A percentile compares a stretch with the other conserved stretches of the same genome.
Conservation (phyloP, 2,329 filamentous ascomycete genomes). For the Fusarium paranaense region DNA sequence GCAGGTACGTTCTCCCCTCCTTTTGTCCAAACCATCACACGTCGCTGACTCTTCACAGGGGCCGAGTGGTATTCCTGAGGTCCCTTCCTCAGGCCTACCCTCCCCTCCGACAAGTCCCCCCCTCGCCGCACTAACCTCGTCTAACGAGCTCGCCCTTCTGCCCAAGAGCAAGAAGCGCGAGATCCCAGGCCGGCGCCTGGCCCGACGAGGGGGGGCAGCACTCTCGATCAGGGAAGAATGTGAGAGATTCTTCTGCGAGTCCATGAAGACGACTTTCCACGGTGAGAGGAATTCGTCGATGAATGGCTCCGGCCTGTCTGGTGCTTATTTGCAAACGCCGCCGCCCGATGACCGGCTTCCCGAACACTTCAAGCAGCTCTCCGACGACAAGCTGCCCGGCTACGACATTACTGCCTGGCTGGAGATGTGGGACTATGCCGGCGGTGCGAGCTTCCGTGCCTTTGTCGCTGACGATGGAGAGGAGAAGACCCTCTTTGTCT, state of each 20-base stretch:
- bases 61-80: slow-evolving; percentile 96
- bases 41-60: slow-evolving; percentile 60
- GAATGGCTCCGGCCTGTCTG: slow-evolving; percentile 88
- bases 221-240: slow-evolving; percentile 98
- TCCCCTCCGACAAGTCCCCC: slow-evolving; percentile 90
- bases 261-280: slow-evolving; percentile 92
- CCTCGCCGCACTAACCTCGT: slow-evolving; percentile 79
- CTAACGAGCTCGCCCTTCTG: slow-evolving; percentile 74
- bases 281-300: slow-evolving; percentile 87
- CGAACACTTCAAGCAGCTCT: slow-evolving; percentile 50
- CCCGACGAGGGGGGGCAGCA: slow-evolving; percentile 89
- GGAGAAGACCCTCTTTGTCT: slow-evolving; percentile 84
- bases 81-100: slow-evolving; percentile 84
- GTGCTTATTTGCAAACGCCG: slow-evolving; percentile 71
- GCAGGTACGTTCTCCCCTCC: slow-evolving; percentile 67
- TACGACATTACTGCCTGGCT: slow-evolving; percentile 71
- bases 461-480: slow-evolving; percentile 80
- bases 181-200: slow-evolving; percentile 56
- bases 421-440: slow-evolving; percentile 87
- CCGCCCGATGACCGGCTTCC: slow-evolving; percentile 61
- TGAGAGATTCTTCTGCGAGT: slow-evolving; percentile 99
- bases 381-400: slow-evolving; percentile 43
- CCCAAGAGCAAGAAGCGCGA: slow-evolving; percentile 65
- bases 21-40: background rate
- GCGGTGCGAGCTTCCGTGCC: slow-evolving; percentile 85